Evolutionary conservation across 2,329 filamentous ascomycete genomes (phyloP).

Genomic region (Corynespora cassiicola): DNA sequence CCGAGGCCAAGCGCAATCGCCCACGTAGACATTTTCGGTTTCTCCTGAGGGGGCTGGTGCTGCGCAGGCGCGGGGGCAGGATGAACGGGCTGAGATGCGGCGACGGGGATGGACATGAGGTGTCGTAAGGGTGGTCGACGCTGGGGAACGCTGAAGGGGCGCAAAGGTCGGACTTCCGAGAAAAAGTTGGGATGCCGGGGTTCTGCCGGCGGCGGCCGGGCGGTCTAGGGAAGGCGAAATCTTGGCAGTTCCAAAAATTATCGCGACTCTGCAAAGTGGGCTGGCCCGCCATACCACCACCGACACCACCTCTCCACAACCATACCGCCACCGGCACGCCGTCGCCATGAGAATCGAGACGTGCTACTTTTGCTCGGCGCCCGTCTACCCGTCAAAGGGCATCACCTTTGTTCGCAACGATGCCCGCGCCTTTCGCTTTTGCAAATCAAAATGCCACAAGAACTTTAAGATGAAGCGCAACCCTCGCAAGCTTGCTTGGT

Average conservation of each 20-base stretch:
- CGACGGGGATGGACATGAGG: constrained; percentile 2
- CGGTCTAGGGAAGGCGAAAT: constrained; percentile 15
- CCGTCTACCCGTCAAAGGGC: constrained; percentile 51
- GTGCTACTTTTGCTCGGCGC: constrained; percentile 75
- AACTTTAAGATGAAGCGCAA: constrained; percentile 98
- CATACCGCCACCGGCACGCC: constrained; percentile 9
- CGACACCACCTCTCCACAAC: constrained; percentile 14
- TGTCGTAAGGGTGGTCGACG: background rate
- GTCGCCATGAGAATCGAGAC: constrained; percentile 45
- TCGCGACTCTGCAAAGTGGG: constrained; percentile 8
- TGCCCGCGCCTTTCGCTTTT: constrained; percentile 71
- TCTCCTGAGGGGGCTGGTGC: constrained; percentile 6
- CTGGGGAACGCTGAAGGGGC: too few relatives aligned
- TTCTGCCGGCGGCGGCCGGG: background rate
- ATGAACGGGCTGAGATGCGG: constrained; percentile 6
- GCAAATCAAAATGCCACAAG: constrained; percentile 65
- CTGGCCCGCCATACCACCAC: constrained; percentile 7
- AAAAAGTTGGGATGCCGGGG: constrained; percentile 9
- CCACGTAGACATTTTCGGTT: constrained; percentile 62
- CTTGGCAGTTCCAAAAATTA: constrained; percentile 29
- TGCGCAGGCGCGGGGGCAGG: constrained; percentile 1
- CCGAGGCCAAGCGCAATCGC: constrained; percentile 67
- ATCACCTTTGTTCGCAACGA: constrained; percentile 74
- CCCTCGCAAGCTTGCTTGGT: constrained; percentile 92
- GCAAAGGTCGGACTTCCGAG: constrained; percentile 4